Evolutionary conservation across 1,284 basidiomycete species (phyloP).

Genomic region (Taiwanofungus camphoratus): DNA sequence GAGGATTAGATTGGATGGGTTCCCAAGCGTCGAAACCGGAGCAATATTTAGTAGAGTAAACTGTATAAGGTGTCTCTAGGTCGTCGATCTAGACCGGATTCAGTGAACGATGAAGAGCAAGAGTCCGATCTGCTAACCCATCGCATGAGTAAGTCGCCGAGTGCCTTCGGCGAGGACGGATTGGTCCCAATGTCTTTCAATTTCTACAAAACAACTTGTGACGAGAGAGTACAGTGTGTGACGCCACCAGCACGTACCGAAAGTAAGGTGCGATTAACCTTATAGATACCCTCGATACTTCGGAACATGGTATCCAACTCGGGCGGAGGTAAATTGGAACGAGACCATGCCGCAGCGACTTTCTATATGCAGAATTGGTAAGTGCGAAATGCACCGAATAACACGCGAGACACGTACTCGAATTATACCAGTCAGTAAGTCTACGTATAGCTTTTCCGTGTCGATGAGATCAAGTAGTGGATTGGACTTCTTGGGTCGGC

Average conservation of each 20-base stretch:
- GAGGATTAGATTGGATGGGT: constrained; percentile 70
- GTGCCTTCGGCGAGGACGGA: constrained; percentile 90
- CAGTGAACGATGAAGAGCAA: neutral
- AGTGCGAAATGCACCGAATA: constrained; percentile 7
- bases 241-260: constrained; percentile 42
- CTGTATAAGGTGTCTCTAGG: constrained; percentile 80
- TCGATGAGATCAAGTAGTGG: constrained; percentile 91
- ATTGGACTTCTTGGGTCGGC: constrained; percentile 62
- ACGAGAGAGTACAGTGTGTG: neutral
- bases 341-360: constrained; percentile 95
- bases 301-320: constrained; percentile 94
- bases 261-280: constrained; percentile 81
- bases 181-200: constrained; percentile 92
- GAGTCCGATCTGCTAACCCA: constrained; percentile 64
- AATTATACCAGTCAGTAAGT: constrained; percentile 85
- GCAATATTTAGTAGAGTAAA: constrained; percentile 72
- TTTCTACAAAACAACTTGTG: constrained; percentile 49
- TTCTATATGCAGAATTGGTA: constrained; percentile 47
- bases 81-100: constrained; percentile 70
- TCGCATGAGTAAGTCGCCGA: constrained; percentile 94
- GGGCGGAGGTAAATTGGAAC: constrained; percentile 87
- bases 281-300: constrained; percentile 87
- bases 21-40: constrained; percentile 82
- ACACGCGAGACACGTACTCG: constrained; percentile 53
- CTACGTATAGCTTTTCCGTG: constrained; percentile 92